Conservation (phyloP, 202 grass and related monocot species). For the Alloteropsis angusta region DNA sequence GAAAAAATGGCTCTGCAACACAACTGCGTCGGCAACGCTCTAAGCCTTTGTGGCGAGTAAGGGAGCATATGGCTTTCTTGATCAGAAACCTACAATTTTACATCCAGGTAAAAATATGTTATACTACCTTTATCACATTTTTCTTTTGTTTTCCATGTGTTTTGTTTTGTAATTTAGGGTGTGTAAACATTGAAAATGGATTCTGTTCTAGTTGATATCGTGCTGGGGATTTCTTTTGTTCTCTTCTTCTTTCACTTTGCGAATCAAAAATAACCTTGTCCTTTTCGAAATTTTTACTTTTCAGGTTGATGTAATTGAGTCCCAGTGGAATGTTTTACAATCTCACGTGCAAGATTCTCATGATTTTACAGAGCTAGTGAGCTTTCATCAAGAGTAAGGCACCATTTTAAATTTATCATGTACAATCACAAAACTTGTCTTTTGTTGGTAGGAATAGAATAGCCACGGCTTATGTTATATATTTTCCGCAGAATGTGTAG, state of each 20-base stretch:
- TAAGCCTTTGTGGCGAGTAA: conserved; percentile 87
- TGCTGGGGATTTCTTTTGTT: conserved; percentile 1
- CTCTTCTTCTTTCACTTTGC: background rate
- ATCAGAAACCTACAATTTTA: conserved; percentile 98
- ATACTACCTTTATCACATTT: background rate
- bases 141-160: background rate
- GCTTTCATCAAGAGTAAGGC: conserved; percentile 95
- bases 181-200: background rate
- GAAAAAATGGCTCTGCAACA: conserved; percentile 50
- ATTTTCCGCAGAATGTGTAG: background rate
- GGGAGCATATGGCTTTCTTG: conserved; percentile 98
- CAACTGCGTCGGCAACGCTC: conserved; percentile 48
- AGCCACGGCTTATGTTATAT: background rate
- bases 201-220: background rate
- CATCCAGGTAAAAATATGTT: conserved; percentile 60
- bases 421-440: background rate
- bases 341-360: conserved; percentile 85
- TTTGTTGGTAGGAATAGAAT: background rate
- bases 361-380: conserved; percentile 97
- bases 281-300: background rate
- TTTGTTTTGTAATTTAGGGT: background rate
- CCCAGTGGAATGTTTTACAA: conserved; percentile 98
- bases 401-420: background rate
- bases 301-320: conserved; percentile 98
- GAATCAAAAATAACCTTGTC: background rate